Percentiles rank a stretch among this genome's conserved stretches.
phyloP scores from a whole-genome alignment of 129 eudicot species.

The Artemisia tridentata region DNA sequence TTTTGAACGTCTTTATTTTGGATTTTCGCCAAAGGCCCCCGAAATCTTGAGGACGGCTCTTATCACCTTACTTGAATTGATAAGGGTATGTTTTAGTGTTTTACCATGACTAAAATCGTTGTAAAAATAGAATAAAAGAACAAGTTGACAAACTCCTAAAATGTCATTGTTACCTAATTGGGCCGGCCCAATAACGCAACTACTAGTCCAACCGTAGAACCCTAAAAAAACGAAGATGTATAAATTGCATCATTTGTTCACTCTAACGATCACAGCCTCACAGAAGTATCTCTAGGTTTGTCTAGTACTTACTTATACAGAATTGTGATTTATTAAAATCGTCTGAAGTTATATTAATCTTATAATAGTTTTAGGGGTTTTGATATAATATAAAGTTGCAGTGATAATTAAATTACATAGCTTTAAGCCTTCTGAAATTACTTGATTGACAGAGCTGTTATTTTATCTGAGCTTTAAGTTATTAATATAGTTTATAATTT shows the following conservation, averaged over 20 bases:
- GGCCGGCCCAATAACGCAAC: slow-evolving; percentile 19
- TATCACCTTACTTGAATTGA: too few species aligned
- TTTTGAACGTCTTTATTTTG: too few species aligned
- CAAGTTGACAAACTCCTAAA: neutral
- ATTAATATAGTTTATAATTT: neutral
- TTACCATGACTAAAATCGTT: too few species aligned
- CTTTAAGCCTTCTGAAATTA: slow-evolving; percentile 89
- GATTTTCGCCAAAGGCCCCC: too few species aligned
- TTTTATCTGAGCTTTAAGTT: neutral
- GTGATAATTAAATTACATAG: slow-evolving; percentile 30
- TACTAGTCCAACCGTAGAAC: neutral
- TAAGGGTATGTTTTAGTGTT: too few species aligned
- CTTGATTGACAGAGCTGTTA: slow-evolving; percentile 86
- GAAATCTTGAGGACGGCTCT: too few species aligned
- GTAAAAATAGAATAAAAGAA: too few species aligned
- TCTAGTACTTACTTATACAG: too few species aligned
- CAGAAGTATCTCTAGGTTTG: neutral
- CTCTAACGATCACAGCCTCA: neutral
- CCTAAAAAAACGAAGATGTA: neutral
- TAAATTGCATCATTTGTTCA: neutral
- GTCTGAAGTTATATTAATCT: too few species aligned
- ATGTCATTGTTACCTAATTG: neutral
- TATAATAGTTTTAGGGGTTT: neutral
- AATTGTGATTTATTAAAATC: neutral
- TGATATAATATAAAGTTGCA: neutral